phyloP scores from a whole-genome alignment of 805 yeast genomes.

The Kodamaea sagamina region DNA sequence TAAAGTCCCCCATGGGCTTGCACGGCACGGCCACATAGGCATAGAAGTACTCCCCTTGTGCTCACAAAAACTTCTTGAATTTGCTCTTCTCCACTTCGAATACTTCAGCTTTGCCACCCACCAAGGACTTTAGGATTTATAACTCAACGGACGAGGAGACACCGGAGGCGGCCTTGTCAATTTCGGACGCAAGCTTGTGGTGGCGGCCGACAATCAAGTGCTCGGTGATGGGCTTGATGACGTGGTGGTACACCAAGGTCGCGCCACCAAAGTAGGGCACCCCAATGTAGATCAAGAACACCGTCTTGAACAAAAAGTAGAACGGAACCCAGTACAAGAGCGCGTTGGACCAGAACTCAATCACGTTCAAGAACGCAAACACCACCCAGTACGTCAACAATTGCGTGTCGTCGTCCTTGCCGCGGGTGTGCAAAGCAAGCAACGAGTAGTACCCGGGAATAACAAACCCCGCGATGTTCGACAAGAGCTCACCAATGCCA shows the following conservation, averaged over 20 bases:
- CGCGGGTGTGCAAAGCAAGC: conserved; percentile 73
- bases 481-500: conserved; percentile 90
- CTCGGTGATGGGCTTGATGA: conserved; percentile 68
- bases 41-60: too few relatives aligned
- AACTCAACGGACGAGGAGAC: conserved; percentile 36
- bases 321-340: conserved; percentile 95
- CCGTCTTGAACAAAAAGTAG: conserved; percentile 90
- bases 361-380: conserved; percentile 85
- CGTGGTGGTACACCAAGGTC: conserved; percentile 57
- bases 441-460: conserved; percentile 89
- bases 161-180: conserved; percentile 51
- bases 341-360: conserved; percentile 95
- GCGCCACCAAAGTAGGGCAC: conserved; percentile 92
- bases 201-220: conserved; percentile 33
- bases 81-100: background rate
- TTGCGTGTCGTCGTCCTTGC: conserved; percentile 77
- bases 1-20: too few relatives aligned
- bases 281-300: conserved; percentile 83
- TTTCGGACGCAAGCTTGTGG: conserved; percentile 39
- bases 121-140: conserved; percentile 7
- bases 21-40: too few relatives aligned
- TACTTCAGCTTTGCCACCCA: conserved; percentile 2
- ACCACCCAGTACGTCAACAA: conserved; percentile 97
- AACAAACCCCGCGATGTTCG: conserved; percentile 89
- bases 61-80: too few relatives aligned